Conservation (phyloP, 225 moss, liverwort and hornwort species). For the Physcomitrium patens region DNA sequence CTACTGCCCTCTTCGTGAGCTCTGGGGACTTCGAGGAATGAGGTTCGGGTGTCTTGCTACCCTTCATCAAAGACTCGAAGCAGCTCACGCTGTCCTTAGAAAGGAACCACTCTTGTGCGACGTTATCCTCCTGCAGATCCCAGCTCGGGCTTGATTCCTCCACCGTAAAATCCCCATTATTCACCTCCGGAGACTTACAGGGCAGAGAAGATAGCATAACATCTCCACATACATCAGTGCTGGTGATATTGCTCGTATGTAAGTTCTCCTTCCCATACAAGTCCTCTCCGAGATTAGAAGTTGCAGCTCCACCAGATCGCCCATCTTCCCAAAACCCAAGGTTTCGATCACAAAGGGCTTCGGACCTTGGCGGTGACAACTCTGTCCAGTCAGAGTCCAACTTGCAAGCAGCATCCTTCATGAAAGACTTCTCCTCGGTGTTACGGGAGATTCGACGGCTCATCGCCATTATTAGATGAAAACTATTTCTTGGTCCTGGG, state of each 20-base stretch:
- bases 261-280: not conserved
- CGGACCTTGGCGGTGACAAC: constrained; percentile 23
- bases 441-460: constrained; percentile 25
- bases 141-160: constrained; percentile 5
- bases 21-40: constrained; percentile 59
- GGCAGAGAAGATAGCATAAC: constrained; percentile 15
- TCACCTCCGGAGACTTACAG: constrained; percentile 46
- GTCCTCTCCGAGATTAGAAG: not conserved
- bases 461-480: constrained; percentile 13
- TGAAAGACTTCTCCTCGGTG: constrained; percentile 25
- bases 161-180: constrained; percentile 7
- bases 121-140: constrained; percentile 32
- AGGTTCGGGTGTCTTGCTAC: constrained; percentile 41
- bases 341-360: not conserved
- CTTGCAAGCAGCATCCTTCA: constrained; percentile 24
- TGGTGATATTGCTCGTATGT: not conserved
- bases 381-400: constrained; percentile 24
- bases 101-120: constrained; percentile 44
- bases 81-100: constrained; percentile 27
- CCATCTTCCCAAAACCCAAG: not conserved
- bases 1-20: constrained; percentile 37
- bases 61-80: constrained; percentile 27
- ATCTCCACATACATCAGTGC: not conserved
- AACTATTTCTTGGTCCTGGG: not conserved
- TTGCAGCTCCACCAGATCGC: not conserved